phyloP scores from a whole-genome alignment of 1,139 yeast species.

The Spathaspora sp. region DNA sequence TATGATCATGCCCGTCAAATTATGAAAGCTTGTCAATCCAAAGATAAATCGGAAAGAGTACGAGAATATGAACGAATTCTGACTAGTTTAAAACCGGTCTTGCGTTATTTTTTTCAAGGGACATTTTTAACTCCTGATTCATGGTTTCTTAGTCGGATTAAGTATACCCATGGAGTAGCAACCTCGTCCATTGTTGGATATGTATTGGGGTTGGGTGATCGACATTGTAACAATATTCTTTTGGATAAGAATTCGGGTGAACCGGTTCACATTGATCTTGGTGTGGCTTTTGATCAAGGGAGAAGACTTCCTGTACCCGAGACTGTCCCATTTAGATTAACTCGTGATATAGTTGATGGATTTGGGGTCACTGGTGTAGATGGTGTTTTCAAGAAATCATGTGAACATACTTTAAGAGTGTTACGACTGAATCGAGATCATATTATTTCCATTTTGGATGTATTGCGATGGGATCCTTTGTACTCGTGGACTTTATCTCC shows the following conservation, averaged over 20 bases:
- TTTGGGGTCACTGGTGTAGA: constrained; percentile 81
- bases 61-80: constrained; percentile 51
- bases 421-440: constrained; percentile 65
- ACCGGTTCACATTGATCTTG: constrained; percentile 93
- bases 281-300: constrained; percentile 96
- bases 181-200: constrained; percentile 85
- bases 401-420: constrained; percentile 73
- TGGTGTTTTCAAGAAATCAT: constrained; percentile 70
- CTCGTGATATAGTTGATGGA: constrained; percentile 90
- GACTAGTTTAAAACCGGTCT: constrained; percentile 59
- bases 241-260: constrained; percentile 82
- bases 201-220: constrained; percentile 88
- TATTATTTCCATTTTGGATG: constrained; percentile 80
- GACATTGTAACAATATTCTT: constrained; percentile 88
- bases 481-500: constrained; percentile 89
- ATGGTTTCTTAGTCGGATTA: constrained; percentile 70
- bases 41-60: constrained; percentile 46
- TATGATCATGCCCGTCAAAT: constrained; percentile 59
- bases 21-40: constrained; percentile 61
- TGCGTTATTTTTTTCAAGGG: constrained; percentile 69
- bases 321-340: constrained; percentile 86
- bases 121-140: constrained; percentile 63
- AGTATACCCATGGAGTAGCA: constrained; percentile 80
- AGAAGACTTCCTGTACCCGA: constrained; percentile 83
- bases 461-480: constrained; percentile 87